These are phyloP conservation scores for Xenoacremonium recifei DNA, from an alignment of 2,329 filamentous ascomycete genomes.

Conservation along the genomic window DNA sequence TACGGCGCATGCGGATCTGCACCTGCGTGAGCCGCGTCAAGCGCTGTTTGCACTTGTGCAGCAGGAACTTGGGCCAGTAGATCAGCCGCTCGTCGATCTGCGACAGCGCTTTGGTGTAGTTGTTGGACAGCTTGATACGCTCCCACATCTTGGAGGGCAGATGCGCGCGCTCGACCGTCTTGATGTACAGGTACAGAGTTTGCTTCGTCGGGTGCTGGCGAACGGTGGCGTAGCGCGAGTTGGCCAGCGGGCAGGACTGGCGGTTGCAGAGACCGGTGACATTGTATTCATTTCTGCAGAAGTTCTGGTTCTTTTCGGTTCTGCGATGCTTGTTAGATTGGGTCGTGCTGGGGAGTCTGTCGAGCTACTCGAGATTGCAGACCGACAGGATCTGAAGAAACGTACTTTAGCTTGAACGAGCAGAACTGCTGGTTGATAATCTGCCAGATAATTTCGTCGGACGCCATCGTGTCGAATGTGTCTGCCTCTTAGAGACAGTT, in stretches of 20 bases:
- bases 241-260: conserved; percentile 87
- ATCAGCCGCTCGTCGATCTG: conserved; percentile 83
- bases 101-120: conserved; percentile 85
- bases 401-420: conserved; percentile 88
- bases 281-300: conserved; percentile 95
- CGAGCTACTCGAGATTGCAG: no score
- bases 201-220: conserved; percentile 79
- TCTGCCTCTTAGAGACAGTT: no score
- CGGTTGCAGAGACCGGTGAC: conserved; percentile 80
- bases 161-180: conserved; percentile 85
- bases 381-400: no score
- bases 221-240: conserved; percentile 89
- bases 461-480: conserved; percentile 69
- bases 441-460: conserved; percentile 96
- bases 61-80: conserved; percentile 92
- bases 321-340: conserved; percentile 35
- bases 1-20: conserved; percentile 72
- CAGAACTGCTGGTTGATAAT: conserved; percentile 96
- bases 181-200: conserved; percentile 93
- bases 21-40: conserved; percentile 92
- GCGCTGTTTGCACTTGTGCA: conserved; percentile 95
- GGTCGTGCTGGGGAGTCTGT: no score
- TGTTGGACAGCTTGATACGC: conserved; percentile 81
- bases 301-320: conserved; percentile 83
- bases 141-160: conserved; percentile 94